Percentiles rank a stretch among this genome's conserved stretches.
phyloP scores from a whole-genome alignment of 805 yeast genomes.

The Scheffersomyces stipitis region DNA sequence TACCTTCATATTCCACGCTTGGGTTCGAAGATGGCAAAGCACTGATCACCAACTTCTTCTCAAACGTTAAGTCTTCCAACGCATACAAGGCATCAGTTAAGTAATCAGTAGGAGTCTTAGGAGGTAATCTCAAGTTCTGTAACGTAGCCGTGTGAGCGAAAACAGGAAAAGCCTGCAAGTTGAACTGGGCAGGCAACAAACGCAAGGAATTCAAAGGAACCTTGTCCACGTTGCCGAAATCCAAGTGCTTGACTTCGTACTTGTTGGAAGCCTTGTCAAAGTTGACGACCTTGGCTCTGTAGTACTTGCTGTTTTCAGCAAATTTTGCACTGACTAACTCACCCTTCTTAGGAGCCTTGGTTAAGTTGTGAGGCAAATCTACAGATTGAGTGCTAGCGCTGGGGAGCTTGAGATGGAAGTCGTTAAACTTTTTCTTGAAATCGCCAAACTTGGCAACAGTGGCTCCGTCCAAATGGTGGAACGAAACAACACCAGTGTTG shows the following conservation, averaged over 20 bases:
- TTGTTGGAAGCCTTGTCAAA: constrained; percentile 44
- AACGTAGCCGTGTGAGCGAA: constrained; percentile 58
- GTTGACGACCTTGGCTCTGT: constrained; percentile 55
- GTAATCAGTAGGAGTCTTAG: constrained; percentile 54
- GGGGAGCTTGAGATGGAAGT: constrained; percentile 38
- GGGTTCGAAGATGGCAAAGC: constrained; percentile 41
- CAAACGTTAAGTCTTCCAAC: constrained; percentile 53
- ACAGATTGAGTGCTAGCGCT: constrained; percentile 36
- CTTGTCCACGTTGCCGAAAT: constrained; percentile 55
- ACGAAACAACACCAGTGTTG: constrained; percentile 43
- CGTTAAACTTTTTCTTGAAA: constrained; percentile 50
- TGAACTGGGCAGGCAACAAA: constrained; percentile 52
- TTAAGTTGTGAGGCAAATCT: constrained; percentile 40
- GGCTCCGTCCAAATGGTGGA: constrained; percentile 43
- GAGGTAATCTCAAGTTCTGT: constrained; percentile 58
- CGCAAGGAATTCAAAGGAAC: constrained; percentile 48
- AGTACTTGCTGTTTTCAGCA: constrained; percentile 52
- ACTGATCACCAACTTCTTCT: constrained; percentile 54
- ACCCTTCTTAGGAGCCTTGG: constrained; percentile 49
- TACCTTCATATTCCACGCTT: constrained; percentile 48
- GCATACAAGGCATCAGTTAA: constrained; percentile 52
- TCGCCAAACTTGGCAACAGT: constrained; percentile 35
- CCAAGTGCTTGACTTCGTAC: constrained; percentile 57
- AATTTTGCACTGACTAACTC: constrained; percentile 58
- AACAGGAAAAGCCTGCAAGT: constrained; percentile 38